A percentile compares a stretch with the other conserved stretches of the same genome.
phyloP scores from a whole-genome alignment of 2,329 filamentous ascomycete genomes.

The Zasmidium citrigriseum region DNA sequence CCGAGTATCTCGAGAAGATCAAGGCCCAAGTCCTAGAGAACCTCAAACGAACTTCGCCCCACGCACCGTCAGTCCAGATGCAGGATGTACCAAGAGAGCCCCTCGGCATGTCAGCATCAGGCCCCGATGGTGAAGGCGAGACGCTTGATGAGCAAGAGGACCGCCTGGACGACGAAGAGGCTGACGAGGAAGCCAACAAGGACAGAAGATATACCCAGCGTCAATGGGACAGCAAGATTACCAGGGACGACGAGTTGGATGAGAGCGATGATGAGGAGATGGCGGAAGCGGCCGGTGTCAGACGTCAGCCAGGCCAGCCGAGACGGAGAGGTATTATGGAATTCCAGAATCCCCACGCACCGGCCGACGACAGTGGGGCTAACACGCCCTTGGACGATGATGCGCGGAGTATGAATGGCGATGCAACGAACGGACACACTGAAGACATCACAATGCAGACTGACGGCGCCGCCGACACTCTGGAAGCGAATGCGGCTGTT shows the following conservation, averaged over 20 bases:
- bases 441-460: conserved; percentile 25
- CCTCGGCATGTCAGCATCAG: conserved; percentile 48
- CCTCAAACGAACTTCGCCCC: conserved; percentile 63
- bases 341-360: conserved; percentile 59
- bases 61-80: conserved; percentile 64
- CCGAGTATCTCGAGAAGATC: conserved; percentile 69
- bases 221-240: conserved; percentile 76
- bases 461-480: conserved; percentile 25
- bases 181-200: conserved; percentile 84
- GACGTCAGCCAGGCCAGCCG: conserved; percentile 49
- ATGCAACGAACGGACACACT: conserved; percentile 18
- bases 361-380: conserved; percentile 53
- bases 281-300: conserved; percentile 70
- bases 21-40: conserved; percentile 67
- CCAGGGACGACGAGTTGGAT: conserved; percentile 73
- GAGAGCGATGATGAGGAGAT: conserved; percentile 90
- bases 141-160: conserved; percentile 65
- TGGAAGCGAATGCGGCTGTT: conserved; percentile 25
- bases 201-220: conserved; percentile 81
- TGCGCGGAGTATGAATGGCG: conserved; percentile 32
- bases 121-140: conserved; percentile 39
- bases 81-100: conserved; percentile 63
- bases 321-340: conserved; percentile 63
- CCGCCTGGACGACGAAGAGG: conserved; percentile 67
- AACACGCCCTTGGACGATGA: conserved; percentile 39